Evolutionary conservation across 768 basidiomycete genomes (phyloP), one percentile per base, ranked within the genome.

Genomic region (Lyophyllum atratum): DNA sequence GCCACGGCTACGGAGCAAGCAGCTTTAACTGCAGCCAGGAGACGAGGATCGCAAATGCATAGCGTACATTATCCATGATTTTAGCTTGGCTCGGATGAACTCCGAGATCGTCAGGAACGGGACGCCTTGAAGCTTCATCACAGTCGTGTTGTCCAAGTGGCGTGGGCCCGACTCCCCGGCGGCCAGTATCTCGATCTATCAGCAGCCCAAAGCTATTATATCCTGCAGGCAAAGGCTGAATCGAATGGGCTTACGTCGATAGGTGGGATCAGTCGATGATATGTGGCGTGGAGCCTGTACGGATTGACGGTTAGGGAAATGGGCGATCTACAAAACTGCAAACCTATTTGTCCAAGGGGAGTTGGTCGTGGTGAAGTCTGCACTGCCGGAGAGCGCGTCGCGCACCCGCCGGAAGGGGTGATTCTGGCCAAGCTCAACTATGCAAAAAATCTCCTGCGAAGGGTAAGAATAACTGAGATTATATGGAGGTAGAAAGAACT

Each of bases 311-410:
- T 52, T 47, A 49, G 56, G 44, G 46, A 47, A 31, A 47, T 49
- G 8, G 26, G 49, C 34, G 52, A 39, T 40, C 31, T 54, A 37
- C 24, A 22, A 50, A 25, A 55, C 28, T 44, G 64, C 75, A 55
- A 68, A 90, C 91, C 92, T 82, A 65, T 92, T 90, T 54, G 86
- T 91, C 92, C 92, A 93, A n/a, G 92, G 86, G 0, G 92, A 90
- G 62, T 86, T 81, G 12, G 82, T 86, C 21, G 81, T 79, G 9
- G 85, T 81, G 63, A 92, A 83, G 64, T 87, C 81, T 31, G 84
- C 80, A 65, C 76, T 85, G 26, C 82, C 83, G 28, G 84, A 72
- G 52, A 90, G 68, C 12, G 92, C 90, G 61, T 92, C 89, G 55
- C 92, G 85, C 45, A 91, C 89, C 56, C 87, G 84, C 56, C 90